Percentiles rank a stretch among this genome's conserved stretches.
Evolutionary conservation across 2,329 filamentous ascomycete species (phyloP).

Genomic region (Phialophora tarda): DNA sequence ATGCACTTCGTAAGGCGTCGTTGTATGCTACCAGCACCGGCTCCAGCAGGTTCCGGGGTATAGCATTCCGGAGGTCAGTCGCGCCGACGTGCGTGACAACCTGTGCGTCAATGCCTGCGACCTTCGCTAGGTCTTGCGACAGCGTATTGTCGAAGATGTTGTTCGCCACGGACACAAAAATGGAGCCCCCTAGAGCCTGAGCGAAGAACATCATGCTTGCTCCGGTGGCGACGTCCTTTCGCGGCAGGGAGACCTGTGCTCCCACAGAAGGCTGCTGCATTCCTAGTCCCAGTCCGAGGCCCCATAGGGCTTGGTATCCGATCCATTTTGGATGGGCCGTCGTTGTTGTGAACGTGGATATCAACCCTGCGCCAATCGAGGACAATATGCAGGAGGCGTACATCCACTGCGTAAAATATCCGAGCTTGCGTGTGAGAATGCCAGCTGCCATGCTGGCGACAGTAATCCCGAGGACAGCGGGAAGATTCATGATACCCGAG

Average conservation of each 20-base stretch:
- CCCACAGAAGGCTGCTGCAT: conserved; percentile 41
- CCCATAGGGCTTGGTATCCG: conserved; percentile 44
- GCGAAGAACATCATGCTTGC: conserved; percentile 38
- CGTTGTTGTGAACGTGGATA: conserved; percentile 41
- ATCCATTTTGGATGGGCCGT: conserved; percentile 42
- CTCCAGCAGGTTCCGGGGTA: conserved; percentile 57
- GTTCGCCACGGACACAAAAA: conserved; percentile 40
- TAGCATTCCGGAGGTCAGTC: conserved; percentile 55
- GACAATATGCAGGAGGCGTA: conserved; percentile 41
- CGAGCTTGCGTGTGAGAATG: conserved; percentile 39
- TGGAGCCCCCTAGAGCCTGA: conserved; percentile 36
- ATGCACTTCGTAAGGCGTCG: conserved; percentile 62
- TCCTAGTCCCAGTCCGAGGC: conserved; percentile 43
- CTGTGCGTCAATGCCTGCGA: conserved; percentile 32
- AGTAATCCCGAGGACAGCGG: conserved; percentile 34
- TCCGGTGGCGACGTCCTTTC: conserved; percentile 41
- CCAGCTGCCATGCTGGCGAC: conserved; percentile 36
- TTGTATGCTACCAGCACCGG: conserved; percentile 70
- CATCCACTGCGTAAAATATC: conserved; percentile 48
- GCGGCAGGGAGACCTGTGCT: conserved; percentile 40
- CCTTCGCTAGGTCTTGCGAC: conserved; percentile 14
- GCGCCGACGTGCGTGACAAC: conserved; percentile 34
- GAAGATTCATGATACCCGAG: conserved; percentile 41
- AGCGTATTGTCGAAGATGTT: conserved; percentile 40
- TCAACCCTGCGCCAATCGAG: conserved; percentile 42